Evolutionary conservation across 176 grass and related monocot genomes (phyloP).

Genomic region (Triticum timopheevii): DNA sequence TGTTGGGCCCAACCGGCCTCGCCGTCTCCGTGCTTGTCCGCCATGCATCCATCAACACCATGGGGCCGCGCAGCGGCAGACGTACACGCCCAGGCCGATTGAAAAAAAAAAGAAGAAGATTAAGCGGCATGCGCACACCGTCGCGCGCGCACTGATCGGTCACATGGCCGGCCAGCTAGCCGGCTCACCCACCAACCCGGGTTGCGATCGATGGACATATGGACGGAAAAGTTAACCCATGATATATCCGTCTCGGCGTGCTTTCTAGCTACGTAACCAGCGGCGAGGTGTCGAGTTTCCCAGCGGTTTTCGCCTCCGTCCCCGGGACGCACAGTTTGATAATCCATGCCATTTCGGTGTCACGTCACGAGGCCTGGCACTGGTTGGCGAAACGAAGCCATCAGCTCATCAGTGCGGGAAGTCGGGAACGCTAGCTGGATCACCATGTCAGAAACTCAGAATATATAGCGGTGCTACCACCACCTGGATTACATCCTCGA

Average conservation of each 20-base stretch:
- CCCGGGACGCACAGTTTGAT: neutral
- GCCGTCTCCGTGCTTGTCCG: neutral
- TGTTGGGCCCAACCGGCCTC: constrained; percentile 1
- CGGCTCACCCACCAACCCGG: neutral
- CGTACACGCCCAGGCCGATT: neutral
- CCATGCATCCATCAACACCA: neutral
- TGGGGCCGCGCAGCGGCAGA: neutral
- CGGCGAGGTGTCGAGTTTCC: constrained; percentile 1
- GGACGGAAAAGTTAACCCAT: neutral
- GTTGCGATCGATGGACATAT: neutral
- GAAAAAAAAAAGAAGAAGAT: no score
- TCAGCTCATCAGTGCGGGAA: neutral
- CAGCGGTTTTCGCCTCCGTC: neutral
- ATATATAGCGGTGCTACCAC: no score
- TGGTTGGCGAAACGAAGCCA: constrained; percentile 28
- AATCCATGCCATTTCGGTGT: neutral
- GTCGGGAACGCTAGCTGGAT: neutral
- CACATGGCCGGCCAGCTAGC: neutral
- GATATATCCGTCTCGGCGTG: neutral
- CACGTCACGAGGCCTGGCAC: neutral
- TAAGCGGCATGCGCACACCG: neutral
- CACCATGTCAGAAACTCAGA: neutral
- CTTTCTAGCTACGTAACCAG: neutral
- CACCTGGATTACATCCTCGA: no score
- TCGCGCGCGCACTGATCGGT: neutral